These are phyloP conservation scores for Claviceps pazoutovae DNA, from an alignment of 2,329 filamentous ascomycete genomes.

Conservation along the genomic window DNA sequence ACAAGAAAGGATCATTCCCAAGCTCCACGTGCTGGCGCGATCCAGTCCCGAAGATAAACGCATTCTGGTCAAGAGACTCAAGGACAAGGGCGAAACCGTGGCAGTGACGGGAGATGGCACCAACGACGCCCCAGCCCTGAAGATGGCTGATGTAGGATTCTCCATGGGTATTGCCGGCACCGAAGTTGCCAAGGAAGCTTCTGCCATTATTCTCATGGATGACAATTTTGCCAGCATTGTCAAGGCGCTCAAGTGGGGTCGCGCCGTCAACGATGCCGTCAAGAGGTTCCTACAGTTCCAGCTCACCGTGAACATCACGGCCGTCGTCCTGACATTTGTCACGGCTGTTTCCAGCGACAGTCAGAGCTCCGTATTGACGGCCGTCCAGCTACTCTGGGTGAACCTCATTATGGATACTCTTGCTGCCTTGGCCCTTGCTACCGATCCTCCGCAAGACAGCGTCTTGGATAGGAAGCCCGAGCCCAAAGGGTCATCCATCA, in stretches of 20 bases:
- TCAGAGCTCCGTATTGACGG: slow-evolving; percentile 65
- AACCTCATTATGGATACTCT: slow-evolving; percentile 97
- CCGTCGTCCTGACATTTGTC: slow-evolving; percentile 75
- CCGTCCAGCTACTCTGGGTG: slow-evolving; percentile 89
- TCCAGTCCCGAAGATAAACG: slow-evolving; percentile 69
- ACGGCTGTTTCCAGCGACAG: slow-evolving; percentile 60
- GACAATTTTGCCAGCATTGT: slow-evolving; percentile 82
- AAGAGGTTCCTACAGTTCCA: slow-evolving; percentile 68
- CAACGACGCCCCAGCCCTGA: slow-evolving; percentile 70
- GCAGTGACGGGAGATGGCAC: slow-evolving; percentile 75
- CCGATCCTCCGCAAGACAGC: slow-evolving; percentile 72
- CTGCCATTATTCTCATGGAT: slow-evolving; percentile 75
- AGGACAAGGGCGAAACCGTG: slow-evolving; percentile 61
- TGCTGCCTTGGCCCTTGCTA: slow-evolving; percentile 75
- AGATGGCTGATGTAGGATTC: slow-evolving; percentile 70
- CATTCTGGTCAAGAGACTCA: slow-evolving; percentile 55
- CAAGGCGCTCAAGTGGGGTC: slow-evolving; percentile 69
- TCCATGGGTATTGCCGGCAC: slow-evolving; percentile 77
- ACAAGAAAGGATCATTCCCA: slow-evolving; percentile 54
- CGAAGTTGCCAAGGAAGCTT: slow-evolving; percentile 74
- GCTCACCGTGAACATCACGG: slow-evolving; percentile 82
- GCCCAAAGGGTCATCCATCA: slow-evolving; percentile 43
- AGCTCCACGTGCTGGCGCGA: slow-evolving; percentile 56
- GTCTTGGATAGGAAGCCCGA: slow-evolving; percentile 65
- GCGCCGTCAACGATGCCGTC: slow-evolving; percentile 63